Base-by-base conservation (phyloP, 2,329 filamentous ascomycete species). In the Tolypocladium tundrense region DNA sequence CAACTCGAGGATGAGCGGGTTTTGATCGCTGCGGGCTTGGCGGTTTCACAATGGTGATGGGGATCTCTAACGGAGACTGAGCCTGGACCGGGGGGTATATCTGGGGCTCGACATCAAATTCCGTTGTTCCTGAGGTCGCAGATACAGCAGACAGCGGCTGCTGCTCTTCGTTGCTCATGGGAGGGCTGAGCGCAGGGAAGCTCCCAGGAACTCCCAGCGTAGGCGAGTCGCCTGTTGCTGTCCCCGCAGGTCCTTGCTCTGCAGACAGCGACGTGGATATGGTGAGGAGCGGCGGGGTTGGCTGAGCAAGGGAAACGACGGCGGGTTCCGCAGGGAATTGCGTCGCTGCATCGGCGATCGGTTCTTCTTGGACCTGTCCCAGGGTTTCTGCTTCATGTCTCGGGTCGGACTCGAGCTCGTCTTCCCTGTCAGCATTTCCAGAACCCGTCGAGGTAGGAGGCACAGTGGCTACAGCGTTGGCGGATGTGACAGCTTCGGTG, bases 81-180 rank as follows among this genome's bases (percentile, higher is more conserved):
- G 73, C 68, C 50, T 72, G 73, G 19, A 74, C 64, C 1, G 78
- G 73, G 1, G 79, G 73, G 52, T 85, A 81, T 1, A 79, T 82
- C 67, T 91, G 88, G 27, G 85, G 79, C 63, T 91, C 88, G n/a
- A 78, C 79, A 63, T 91, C 88, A 63, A 91, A 88, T 64, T 89
- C 85, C 0, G 87, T 90, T 9, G 79, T 79, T 48, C 79, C 79
- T n/a, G 85, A 86, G 7, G 73, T 74, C 53, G 73, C 74, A 7
- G 87, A 88, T 16, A 83, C 67, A 3, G 85, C 81, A 19, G 86
- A 87, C 39, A 70, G 71, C 2, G 84, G 84, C 39, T 74, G 84
- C 39, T 74, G 72, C 50, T 81, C 75, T 37, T 84, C 78, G 14
- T 70, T 66, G 24, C 73, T 72, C 11, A 69, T 61, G 2, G 70